Evolutionary conservation across 257 asterid genomes (phyloP), one percentile per base, ranked within the genome.

Genomic region (Solanum tacnaense): DNA sequence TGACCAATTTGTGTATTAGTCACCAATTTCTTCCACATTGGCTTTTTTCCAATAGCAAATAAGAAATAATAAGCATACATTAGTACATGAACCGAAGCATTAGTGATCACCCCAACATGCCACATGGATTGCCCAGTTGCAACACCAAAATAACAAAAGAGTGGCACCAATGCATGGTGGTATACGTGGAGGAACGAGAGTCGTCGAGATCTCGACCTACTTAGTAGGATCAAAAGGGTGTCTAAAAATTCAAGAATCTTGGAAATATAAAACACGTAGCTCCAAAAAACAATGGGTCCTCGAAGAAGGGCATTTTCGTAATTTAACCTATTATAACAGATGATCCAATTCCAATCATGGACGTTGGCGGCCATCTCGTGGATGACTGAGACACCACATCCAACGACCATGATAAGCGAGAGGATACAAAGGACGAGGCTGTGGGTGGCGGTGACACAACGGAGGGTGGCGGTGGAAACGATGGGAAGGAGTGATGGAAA

Each of bases 161-260:
- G 92, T 73, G 95, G 92, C 91, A 95, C 98, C 87, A 87, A 92
- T 4, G 98, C 94, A 89, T 96, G 99, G 89, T 96, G 98, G 93
- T 94, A 96, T 87, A 96, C 96, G 91, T 96, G 99, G 91, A 96
- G 96, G 94, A 96, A 95, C 74, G 96, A 89, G 13, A 96, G 94
- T 84, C 98, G 85, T 31, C 95, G 90, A 1, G 89, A 29, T 8
- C 94, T 84, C 6, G 98, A 90, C 2, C 89, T 93, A 44, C 94
- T 87, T 56, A 92, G 68, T 20, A 96, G 86, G 72, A 96, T 94
- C 9, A 94, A 76, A 16, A 93, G 89, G 5, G 99, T 96, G 92
- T 96, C 99, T 12, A 91, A 2, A 91, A 95, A 92, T 83, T 96
- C 98, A 13, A 94, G 93, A 84, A 93, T 91, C 87, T 95, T 96